Base-by-base conservation (phyloP, 768 basidiomycete species). In the Xanthoconium stramineum region DNA sequence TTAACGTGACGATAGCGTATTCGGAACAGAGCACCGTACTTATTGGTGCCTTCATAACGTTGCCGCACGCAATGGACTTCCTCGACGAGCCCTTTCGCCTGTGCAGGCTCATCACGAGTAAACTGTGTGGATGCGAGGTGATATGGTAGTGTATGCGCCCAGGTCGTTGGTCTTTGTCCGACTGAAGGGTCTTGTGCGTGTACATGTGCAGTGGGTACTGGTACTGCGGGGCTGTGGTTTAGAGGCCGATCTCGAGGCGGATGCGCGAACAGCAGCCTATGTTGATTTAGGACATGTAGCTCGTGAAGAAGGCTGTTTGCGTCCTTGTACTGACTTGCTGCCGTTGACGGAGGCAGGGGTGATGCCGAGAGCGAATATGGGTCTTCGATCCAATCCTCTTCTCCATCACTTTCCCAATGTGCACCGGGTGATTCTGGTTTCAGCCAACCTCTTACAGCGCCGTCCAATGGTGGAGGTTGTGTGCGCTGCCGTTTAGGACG, bases 221-320 rank as follows among this genome's bases (percentile, higher is more conserved):
- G 30, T 32, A 40, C 37, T 37, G 33, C 43, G 13, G 48, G n/a
- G 39, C 32, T 38, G 24, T 53, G 14, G 47, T 55, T 44, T 20
- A 28, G 51, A 47, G 3, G n/a, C 32, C 35, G 47, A 55, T 68
- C 57, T 51, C 50, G 61, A 30, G 52, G 39, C 6, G 58, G 36
- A 29, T 61, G 55, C 7, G 62, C 56, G 51, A 75, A 83, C 28
- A 83, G 55, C 35, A 83, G 72, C 48, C 88, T 78, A 63, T 88
- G 85, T 52, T 86, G 82, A 60, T 87, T 79, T 24, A 85, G 76
- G 38, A 82, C 76, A 62, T 91, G 89, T 50, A 91, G 67, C 62
- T 90, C 83, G 54, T 86, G 83, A 37, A 92, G 80, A 60, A 88
- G 72, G 46, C 61, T 79, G 70, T 92, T 92, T 53, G 81, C 75